Evolutionary conservation across 2,329 filamentous ascomycete genomes (phyloP).

Genomic region (Fusarium multiceps): DNA sequence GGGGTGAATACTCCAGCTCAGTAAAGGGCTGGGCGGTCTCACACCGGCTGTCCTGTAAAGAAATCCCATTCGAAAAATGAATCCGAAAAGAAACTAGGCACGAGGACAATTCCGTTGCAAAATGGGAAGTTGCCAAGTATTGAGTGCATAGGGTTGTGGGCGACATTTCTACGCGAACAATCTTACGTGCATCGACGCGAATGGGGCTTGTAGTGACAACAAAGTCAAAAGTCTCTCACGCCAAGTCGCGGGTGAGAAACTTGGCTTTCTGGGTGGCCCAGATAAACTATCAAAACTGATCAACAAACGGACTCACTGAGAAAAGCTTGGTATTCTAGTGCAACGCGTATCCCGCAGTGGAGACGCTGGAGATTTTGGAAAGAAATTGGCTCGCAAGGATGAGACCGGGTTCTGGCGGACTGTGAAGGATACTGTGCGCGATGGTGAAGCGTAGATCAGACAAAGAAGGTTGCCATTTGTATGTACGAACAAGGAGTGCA

Average conservation of each 20-base stretch:
- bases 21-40: background rate
- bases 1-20: background rate
- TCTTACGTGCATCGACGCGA: conserved; percentile 33
- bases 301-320: conserved; percentile 30
- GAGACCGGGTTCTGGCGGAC: conserved; percentile 9
- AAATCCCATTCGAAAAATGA: conserved; percentile 9
- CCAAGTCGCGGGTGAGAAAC: conserved; percentile 6
- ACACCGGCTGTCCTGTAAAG: conserved; percentile 5
- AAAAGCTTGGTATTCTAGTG: conserved; percentile 45
- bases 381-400: conserved; percentile 35
- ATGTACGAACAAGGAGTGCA: conserved; percentile 15
- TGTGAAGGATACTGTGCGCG: conserved; percentile 36
- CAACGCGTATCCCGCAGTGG: conserved; percentile 36
- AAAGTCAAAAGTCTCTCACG: background rate
- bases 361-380: conserved; percentile 33
- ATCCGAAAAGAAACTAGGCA: background rate
- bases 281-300: conserved; percentile 24
- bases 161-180: background rate
- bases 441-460: conserved; percentile 18
- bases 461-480: conserved; percentile 20
- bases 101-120: background rate
- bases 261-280: conserved; percentile 10
- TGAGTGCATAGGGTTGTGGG: conserved; percentile 5
- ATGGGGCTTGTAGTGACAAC: conserved; percentile 11
- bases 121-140: conserved; percentile 7